Conservation (phyloP, 164 flowering plant genomes). For the Dillenia turbinata region DNA sequence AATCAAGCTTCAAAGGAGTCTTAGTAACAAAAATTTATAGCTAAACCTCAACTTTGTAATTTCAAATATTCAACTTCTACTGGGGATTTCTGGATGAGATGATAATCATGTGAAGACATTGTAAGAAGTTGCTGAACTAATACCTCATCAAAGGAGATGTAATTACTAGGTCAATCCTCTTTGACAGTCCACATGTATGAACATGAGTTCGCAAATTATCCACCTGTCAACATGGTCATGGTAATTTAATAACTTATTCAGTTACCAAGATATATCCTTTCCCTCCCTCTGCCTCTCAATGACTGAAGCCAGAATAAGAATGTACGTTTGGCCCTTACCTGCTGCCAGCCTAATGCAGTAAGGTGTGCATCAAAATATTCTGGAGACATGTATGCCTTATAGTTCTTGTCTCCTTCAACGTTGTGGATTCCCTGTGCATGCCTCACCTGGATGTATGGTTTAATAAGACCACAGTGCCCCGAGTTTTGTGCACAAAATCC, state of each 20-base stretch:
- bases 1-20: no score
- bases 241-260: no score
- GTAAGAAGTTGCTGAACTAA: background rate
- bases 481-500: no score
- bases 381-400: conserved; percentile 43
- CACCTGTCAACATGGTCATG: conserved; percentile 39
- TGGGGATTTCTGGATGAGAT: no score
- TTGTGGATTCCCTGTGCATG: conserved; percentile 95
- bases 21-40: no score
- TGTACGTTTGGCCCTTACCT: conserved; percentile 37
- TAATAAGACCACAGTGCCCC: conserved; percentile 4
- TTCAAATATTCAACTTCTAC: no score
- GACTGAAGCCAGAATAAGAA: no score
- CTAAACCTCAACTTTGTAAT: no score
- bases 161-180: conserved; percentile 71
- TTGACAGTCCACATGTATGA: conserved; percentile 46
- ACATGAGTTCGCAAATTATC: conserved; percentile 78
- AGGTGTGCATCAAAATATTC: conserved; percentile 74
- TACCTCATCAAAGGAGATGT: conserved; percentile 83
- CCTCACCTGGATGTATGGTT: conserved; percentile 52
- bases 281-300: no score
- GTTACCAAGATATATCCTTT: no score
- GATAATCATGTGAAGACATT: no score
- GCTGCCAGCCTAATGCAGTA: conserved; percentile 83
- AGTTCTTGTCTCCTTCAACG: conserved; percentile 70